Evolutionary conservation across 208 protist genomes (phyloP).

Genomic region (Leishmania tropica): DNA sequence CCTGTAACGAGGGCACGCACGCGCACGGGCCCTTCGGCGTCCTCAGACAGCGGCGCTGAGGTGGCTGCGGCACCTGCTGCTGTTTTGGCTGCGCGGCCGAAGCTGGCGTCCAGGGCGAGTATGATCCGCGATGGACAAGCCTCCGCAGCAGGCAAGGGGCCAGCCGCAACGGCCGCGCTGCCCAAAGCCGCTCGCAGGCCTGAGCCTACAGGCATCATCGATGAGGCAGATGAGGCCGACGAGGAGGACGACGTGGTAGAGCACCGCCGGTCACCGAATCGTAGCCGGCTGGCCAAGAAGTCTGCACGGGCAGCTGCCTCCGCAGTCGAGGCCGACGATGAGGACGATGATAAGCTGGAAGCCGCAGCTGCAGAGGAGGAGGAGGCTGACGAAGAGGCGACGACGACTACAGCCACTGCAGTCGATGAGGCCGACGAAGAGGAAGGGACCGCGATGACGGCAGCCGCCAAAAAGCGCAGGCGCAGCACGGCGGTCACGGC

Average conservation of each 20-base stretch:
- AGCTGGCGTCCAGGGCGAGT: constrained; percentile 19
- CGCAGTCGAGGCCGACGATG: constrained; percentile 13
- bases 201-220: not conserved
- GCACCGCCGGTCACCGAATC: not conserved
- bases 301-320: constrained; percentile 4
- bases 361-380: constrained; percentile 13
- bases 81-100: constrained; percentile 2
- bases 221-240: constrained; percentile 11
- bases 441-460: constrained; percentile 17
- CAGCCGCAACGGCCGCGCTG: not conserved
- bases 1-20: not conserved
- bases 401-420: not conserved
- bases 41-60: not conserved
- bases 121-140: constrained; percentile 21
- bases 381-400: constrained; percentile 11
- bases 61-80: not conserved
- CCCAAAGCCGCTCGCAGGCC: constrained; percentile 7
- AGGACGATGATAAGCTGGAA: constrained; percentile 12
- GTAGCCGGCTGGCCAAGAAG: constrained; percentile 16
- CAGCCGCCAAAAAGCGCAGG: not conserved
- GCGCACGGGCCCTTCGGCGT: not conserved
- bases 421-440: constrained; percentile 30
- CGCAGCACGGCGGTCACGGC: not conserved
- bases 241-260: constrained; percentile 9
- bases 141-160: constrained; percentile 7